A percentile compares a stretch with the other conserved stretches of the same genome.
Conservation (phyloP, 2,329 filamentous ascomycete genomes). For the Stagonosporopsis vannaccii region DNA sequence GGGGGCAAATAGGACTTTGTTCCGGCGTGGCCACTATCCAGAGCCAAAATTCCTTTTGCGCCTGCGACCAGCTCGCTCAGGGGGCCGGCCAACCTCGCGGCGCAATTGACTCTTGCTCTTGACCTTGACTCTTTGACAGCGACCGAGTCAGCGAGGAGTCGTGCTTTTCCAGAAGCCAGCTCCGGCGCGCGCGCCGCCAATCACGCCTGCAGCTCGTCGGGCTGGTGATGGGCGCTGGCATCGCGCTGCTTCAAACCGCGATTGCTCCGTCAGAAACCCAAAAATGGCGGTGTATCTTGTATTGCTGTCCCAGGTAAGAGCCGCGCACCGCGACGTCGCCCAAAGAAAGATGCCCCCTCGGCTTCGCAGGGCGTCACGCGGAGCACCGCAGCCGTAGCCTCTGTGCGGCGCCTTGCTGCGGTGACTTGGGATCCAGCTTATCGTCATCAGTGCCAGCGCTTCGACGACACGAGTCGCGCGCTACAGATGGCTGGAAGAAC, state of each 20-base stretch:
- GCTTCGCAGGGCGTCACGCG: conserved; percentile 11
- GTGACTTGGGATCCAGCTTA: conserved; percentile 29
- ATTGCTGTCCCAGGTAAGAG: conserved; percentile 7
- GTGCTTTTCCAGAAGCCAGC: conserved; percentile 37
- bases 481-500: conserved; percentile 53
- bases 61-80: conserved; percentile 28
- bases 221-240: conserved; percentile 26
- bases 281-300: conserved; percentile 42
- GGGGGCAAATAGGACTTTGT: conserved; percentile 37
- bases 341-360: not conserved
- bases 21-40: conserved; percentile 27
- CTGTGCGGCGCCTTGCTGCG: conserved; percentile 29
- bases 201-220: conserved; percentile 24
- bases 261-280: conserved; percentile 30
- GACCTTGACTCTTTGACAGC: conserved; percentile 8
- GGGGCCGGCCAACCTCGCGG: conserved; percentile 28
- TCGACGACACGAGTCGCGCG: conserved; percentile 72
- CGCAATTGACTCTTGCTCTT: conserved; percentile 22
- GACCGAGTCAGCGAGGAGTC: conserved; percentile 39
- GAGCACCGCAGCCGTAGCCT: conserved; percentile 10
- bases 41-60: conserved; percentile 12
- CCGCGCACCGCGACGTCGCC: conserved; percentile 1
- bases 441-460: conserved; percentile 25
- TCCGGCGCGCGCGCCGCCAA: conserved; percentile 31
- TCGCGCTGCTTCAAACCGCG: conserved; percentile 35